A percentile compares a stretch with the other conserved stretches of the same genome.
phyloP scores from a whole-genome alignment of 2,329 filamentous ascomycete species.

The Calonectria pseudoreteaudii region DNA sequence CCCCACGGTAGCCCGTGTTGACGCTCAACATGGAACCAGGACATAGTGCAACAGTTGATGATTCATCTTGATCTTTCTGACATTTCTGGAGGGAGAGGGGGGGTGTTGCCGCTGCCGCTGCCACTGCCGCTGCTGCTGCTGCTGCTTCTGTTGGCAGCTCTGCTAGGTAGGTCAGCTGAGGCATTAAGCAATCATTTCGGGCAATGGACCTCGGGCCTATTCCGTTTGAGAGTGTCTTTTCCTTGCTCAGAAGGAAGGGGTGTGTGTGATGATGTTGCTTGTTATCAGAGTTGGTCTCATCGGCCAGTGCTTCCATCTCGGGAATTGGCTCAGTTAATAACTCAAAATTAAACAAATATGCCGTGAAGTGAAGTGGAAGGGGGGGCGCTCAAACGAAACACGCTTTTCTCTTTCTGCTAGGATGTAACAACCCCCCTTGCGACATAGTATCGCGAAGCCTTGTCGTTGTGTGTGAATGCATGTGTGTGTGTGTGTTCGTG shows the following conservation, averaged over 20 bases:
- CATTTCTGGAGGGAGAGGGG: background rate
- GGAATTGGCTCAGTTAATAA: background rate
- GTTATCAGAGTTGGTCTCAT: background rate
- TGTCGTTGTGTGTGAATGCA: no score
- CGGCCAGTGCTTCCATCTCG: background rate
- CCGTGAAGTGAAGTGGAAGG: background rate
- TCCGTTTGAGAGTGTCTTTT: slow-evolving; percentile 7
- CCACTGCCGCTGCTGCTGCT: no score
- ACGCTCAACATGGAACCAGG: background rate
- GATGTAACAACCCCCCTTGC: background rate
- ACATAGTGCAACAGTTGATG: slow-evolving; percentile 10
- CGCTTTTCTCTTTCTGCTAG: background rate
- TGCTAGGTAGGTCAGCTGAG: background rate
- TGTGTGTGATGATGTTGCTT: background rate
- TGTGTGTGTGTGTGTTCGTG: background rate
- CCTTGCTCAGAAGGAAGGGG: background rate
- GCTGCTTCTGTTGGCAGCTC: no score
- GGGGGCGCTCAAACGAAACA: background rate
- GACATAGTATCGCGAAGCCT: background rate
- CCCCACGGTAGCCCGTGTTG: background rate
- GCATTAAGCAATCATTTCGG: background rate
- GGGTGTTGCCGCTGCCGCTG: no score
- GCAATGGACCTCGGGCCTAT: slow-evolving; percentile 4
- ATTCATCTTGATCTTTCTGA: background rate
- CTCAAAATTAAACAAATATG: background rate